phyloP scores from a whole-genome alignment of 352 stramenopile species.

The Thalassiosira exigua region DNA sequence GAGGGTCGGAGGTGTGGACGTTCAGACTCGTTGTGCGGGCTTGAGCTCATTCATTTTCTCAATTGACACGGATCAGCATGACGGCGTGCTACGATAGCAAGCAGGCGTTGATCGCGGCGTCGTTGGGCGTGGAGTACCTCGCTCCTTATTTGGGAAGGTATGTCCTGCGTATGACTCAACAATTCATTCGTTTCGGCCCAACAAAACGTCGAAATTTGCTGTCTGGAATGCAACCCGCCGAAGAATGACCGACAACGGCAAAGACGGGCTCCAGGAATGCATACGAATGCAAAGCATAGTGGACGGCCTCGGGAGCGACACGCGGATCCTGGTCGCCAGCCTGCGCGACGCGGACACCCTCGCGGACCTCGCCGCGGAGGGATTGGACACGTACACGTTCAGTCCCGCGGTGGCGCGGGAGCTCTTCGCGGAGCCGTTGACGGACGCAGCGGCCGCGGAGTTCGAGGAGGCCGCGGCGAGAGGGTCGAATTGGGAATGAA shows the following conservation, averaged over 20 bases:
- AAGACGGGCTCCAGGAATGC: constrained; percentile 66
- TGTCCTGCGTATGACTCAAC: too few species aligned
- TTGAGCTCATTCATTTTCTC: too few species aligned
- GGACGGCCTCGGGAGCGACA: constrained; percentile 61
- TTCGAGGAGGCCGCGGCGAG: constrained; percentile 64
- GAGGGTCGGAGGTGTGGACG: too few species aligned
- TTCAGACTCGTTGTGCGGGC: too few species aligned
- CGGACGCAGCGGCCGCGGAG: constrained; percentile 52
- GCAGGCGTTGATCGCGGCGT: constrained; percentile 66
- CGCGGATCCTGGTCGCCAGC: constrained; percentile 70
- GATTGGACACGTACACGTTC: constrained; percentile 74
- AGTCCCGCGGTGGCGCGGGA: constrained; percentile 54
- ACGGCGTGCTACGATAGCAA: constrained; percentile 69
- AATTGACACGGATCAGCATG: too few species aligned
- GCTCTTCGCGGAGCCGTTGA: constrained; percentile 66
- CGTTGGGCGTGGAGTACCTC: constrained; percentile 69
- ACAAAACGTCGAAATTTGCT: too few species aligned
- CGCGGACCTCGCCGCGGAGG: constrained; percentile 50
- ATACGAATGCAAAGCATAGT: constrained; percentile 65
- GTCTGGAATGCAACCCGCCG: neutral
- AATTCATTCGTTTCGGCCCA: too few species aligned
- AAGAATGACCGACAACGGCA: constrained; percentile 68
- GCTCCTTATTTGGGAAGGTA: constrained; percentile 72
- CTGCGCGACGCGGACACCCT: constrained; percentile 60
- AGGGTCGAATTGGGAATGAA: too few species aligned